Base-by-base conservation (phyloP, 2,329 filamentous ascomycete species). In the Raffaelea ambrosiae region DNA sequence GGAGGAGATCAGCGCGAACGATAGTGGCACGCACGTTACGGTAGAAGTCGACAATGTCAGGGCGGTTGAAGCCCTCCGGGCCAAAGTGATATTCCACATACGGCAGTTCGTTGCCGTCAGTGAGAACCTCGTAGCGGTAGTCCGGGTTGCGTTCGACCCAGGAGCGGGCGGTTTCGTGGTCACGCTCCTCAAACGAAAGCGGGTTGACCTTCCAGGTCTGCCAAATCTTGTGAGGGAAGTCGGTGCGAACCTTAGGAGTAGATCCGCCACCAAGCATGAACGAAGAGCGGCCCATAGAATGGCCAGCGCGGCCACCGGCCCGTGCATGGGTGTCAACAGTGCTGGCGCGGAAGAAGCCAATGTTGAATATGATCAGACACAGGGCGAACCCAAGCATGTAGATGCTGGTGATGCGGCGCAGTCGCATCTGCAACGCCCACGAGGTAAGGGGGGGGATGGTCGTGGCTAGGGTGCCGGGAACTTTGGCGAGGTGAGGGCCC, bases 161-260 rank as follows among this genome's bases (percentile, higher is more conserved):
- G 2, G 81, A 81, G 54, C 73, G 73, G 10, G 83, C 83, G 0
- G 71, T 70, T 21, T 71, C 64, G 29, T 76, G 66, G 56, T 87
- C 81, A 46, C 77, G 72, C 56, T 80, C 72, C 53, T 84, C 83
- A 57, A 86, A 86, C 2, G 70, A 69, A 31, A 86, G 67, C 2
- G 83, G 79, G 52, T 83, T 75, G 23, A 83, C 75, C 61, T 86
- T 88, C 84, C 84, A 88, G 0, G 79, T 83, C 63, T 88, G 84
- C 84, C 83, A 88, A 54, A 88, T 84, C 63, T 87, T 88, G 48
- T 72, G 72, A 5, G 74, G 84, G 56, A 81, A 87, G 20, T 59
- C 57, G 26, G 38, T n/a, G 33, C 48, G 51, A 9, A 48, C 20
- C 29, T 40, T 43, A 42, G n/a, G 36, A 19, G 33, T 43, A 4